Conservation (phyloP, 2,329 filamentous ascomycete species). For the Clonostachys byssicola region DNA sequence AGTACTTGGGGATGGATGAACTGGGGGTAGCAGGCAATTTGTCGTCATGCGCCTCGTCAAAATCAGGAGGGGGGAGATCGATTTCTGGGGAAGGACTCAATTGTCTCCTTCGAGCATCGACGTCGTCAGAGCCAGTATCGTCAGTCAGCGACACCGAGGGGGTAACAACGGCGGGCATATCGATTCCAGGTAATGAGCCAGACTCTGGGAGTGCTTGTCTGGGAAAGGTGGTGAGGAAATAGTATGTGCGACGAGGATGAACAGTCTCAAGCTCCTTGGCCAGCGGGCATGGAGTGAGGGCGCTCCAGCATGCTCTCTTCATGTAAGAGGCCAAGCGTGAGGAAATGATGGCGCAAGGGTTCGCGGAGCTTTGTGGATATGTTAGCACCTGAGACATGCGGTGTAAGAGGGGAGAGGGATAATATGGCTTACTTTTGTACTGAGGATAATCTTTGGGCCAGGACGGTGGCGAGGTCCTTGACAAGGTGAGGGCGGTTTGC, state of each 20-base stretch:
- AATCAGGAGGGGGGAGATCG: constrained; percentile 81
- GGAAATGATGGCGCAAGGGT: constrained; percentile 91
- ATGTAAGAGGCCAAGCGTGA: constrained; percentile 87
- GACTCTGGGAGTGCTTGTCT: constrained; percentile 71
- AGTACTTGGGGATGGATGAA: constrained; percentile 36
- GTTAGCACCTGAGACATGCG: constrained; percentile 7
- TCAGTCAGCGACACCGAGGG: constrained; percentile 69
- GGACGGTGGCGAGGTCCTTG: constrained; percentile 82
- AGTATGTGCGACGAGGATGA: constrained; percentile 93
- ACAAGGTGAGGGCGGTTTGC: constrained; percentile 91
- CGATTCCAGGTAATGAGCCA: constrained; percentile 17
- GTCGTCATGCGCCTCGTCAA: constrained; percentile 69
- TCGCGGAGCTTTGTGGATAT: constrained; percentile 68
- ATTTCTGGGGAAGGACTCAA: constrained; percentile 91
- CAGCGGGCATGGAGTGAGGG: constrained; percentile 76
- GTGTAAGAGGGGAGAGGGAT: constrained; percentile 15
- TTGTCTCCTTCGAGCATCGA: constrained; percentile 63
- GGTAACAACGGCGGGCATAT: constrained; percentile 66
- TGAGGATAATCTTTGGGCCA: constrained; percentile 71
- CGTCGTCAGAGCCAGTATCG: constrained; percentile 60
- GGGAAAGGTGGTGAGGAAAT: constrained; percentile 86
- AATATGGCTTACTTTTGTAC: constrained; percentile 80
- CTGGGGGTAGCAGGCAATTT: constrained; percentile 58
- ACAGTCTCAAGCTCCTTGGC: constrained; percentile 90
- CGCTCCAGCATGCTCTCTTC: constrained; percentile 79